phyloP scores from a whole-genome alignment of 495 filamentous ascomycete species.

The Hypoxylon intermedium region DNA sequence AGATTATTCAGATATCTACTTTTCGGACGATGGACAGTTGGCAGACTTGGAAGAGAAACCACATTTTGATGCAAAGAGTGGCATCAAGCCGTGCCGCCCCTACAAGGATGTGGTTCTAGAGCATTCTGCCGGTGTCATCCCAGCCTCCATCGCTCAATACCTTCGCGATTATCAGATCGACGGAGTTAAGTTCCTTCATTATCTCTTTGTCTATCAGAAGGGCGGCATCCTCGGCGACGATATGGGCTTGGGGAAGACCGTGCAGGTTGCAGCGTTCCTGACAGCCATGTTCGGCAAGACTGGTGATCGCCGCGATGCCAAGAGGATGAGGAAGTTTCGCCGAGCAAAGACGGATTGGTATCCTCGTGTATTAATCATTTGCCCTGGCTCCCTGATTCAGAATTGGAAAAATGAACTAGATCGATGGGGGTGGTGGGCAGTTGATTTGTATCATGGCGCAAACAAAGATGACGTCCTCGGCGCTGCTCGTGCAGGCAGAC shows the following conservation, averaged over 20 bases:
- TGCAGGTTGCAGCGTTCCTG: conserved; percentile 94
- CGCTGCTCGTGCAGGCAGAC: conserved; percentile 73
- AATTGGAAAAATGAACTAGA: conserved; percentile 90
- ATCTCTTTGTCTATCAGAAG: conserved; percentile 88
- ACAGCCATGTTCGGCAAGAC: conserved; percentile 95
- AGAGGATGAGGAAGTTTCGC: conserved; percentile 91
- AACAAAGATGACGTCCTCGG: conserved; percentile 75
- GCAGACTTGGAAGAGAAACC: conserved; percentile 71
- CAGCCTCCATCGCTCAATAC: conserved; percentile 91
- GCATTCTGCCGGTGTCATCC: conserved; percentile 82
- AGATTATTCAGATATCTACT: conserved; percentile 78
- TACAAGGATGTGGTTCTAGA: conserved; percentile 80
- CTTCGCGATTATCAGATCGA: conserved; percentile 90
- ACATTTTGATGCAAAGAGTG: conserved; percentile 61
- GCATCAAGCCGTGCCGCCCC: conserved; percentile 64
- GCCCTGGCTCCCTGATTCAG: conserved; percentile 83
- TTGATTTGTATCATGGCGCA: conserved; percentile 80
- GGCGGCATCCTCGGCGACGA: conserved; percentile 93
- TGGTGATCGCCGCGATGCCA: conserved; percentile 84
- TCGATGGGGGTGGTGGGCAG: conserved; percentile 95
- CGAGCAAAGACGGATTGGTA: conserved; percentile 73
- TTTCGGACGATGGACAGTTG: conserved; percentile 82
- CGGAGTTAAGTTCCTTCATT: conserved; percentile 85
- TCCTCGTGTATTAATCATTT: conserved; percentile 83
- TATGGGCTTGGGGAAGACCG: conserved; percentile 97